phyloP scores from a whole-genome alignment of 306 rosid species.

The Abrus precatorius region DNA sequence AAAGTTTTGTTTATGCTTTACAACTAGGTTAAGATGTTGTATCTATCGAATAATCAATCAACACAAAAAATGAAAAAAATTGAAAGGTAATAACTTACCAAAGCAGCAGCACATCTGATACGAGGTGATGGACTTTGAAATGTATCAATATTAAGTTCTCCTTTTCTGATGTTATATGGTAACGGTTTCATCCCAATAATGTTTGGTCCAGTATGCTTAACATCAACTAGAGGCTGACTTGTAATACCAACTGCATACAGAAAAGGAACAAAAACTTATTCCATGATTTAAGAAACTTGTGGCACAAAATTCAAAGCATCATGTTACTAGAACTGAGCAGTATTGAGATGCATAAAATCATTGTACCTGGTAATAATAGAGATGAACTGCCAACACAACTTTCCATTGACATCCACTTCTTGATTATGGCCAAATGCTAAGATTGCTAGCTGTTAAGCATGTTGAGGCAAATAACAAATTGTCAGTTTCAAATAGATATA shows the following conservation, averaged over 20 bases:
- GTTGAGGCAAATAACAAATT: conserved; percentile 1
- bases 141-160: conserved; percentile 38
- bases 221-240: conserved; percentile 30
- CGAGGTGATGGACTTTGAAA: conserved; percentile 50
- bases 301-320: conserved; percentile 6
- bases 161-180: conserved; percentile 51
- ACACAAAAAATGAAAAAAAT: conserved; percentile 24
- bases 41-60: conserved; percentile 26
- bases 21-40: background rate
- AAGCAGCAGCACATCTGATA: conserved; percentile 61
- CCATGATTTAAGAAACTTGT: conserved; percentile 21
- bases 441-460: conserved; percentile 25
- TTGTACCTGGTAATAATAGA: conserved; percentile 63
- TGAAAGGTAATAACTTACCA: conserved; percentile 53
- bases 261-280: conserved; percentile 20
- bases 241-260: conserved; percentile 39
- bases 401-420: conserved; percentile 51
- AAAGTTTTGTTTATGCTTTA: background rate
- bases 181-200: conserved; percentile 45
- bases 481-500: conserved; percentile 15
- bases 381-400: conserved; percentile 50
- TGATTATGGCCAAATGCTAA: conserved; percentile 25
- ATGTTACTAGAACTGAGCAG: conserved; percentile 7
- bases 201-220: conserved; percentile 43
- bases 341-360: background rate